These are phyloP conservation scores for Spergularia marina DNA, from an alignment of 148 eudicot genomes.

Conservation along the genomic window DNA sequence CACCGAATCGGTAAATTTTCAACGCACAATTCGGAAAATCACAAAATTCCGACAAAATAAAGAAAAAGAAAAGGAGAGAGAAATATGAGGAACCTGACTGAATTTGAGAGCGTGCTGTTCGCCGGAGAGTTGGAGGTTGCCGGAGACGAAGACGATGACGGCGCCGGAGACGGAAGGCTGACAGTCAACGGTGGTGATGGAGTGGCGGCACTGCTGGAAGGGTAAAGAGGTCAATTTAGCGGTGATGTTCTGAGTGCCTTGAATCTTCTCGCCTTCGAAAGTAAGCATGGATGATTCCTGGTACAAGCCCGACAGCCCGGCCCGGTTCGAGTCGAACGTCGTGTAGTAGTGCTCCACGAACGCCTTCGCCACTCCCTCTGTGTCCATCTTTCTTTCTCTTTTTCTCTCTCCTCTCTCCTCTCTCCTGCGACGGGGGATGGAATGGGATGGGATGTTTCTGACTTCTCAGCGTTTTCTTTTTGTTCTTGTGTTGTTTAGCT, in stretches of 20 bases:
- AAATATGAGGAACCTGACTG: slow-evolving; percentile 35
- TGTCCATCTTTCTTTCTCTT: slow-evolving; percentile 33
- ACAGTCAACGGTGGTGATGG: slow-evolving; percentile 51
- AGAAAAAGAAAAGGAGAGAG: neutral
- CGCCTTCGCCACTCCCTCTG: slow-evolving; percentile 46
- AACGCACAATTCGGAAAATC: neutral
- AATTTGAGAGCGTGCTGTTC: slow-evolving; percentile 48
- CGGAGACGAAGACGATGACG: slow-evolving; percentile 48
- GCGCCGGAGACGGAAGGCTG: slow-evolving; percentile 51
- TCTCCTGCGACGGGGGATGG: too few relatives aligned
- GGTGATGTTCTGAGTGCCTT: slow-evolving; percentile 41
- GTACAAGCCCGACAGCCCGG: slow-evolving; percentile 35
- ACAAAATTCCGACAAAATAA: neutral
- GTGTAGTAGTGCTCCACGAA: slow-evolving; percentile 60
- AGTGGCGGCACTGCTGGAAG: slow-evolving; percentile 51
- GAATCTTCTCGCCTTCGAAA: slow-evolving; percentile 55
- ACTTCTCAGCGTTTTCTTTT: neutral
- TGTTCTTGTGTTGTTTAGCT: neutral
- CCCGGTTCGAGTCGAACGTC: slow-evolving; percentile 47
- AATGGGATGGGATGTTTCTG: too few relatives aligned
- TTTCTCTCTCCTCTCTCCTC: too few relatives aligned
- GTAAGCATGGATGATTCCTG: slow-evolving; percentile 51
- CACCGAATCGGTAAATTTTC: neutral
- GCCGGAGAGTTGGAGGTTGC: slow-evolving; percentile 43
- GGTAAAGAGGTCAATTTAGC: slow-evolving; percentile 40